Conservation (phyloP, 495 filamentous ascomycete species). For the Hyaloscypha variabilis region DNA sequence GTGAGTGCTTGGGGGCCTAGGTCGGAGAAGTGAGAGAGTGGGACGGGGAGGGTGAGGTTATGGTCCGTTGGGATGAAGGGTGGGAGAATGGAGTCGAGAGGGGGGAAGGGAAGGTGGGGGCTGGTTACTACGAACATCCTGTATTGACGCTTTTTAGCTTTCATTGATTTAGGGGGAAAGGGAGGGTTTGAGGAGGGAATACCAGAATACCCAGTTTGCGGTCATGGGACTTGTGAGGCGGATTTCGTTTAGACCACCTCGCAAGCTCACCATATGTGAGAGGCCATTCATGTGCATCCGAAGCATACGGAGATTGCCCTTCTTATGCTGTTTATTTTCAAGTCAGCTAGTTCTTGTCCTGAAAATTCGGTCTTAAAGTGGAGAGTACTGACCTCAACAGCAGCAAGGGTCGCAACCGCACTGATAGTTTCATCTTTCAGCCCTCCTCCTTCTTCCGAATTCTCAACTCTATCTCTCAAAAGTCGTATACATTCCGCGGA, state of each 20-base stretch:
- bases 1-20: too few species aligned
- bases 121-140: conserved; percentile 16
- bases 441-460: background rate
- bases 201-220: conserved; percentile 11
- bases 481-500: conserved; percentile 18
- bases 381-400: conserved; percentile 16
- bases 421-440: conserved; percentile 20
- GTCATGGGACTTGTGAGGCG: conserved; percentile 17
- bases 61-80: conserved; percentile 11
- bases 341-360: background rate
- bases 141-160: background rate
- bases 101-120: conserved; percentile 6
- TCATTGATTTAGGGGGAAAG: background rate
- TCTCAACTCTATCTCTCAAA: conserved; percentile 18
- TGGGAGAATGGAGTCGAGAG: conserved; percentile 8
- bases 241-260: conserved; percentile 22
- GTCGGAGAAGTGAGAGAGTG: conserved; percentile 17
- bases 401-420: conserved; percentile 18
- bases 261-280: conserved; percentile 22
- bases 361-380: background rate
- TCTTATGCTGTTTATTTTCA: conserved; percentile 9
- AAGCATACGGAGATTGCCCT: conserved; percentile 29
- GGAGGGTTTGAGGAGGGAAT: conserved; percentile 8
- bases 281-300: conserved; percentile 33
- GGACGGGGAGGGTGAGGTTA: background rate